Evolutionary conservation across 1,284 basidiomycete genomes (phyloP), one percentile per base, ranked within the genome.

Genomic region (Phylloboletellus chloephorus): DNA sequence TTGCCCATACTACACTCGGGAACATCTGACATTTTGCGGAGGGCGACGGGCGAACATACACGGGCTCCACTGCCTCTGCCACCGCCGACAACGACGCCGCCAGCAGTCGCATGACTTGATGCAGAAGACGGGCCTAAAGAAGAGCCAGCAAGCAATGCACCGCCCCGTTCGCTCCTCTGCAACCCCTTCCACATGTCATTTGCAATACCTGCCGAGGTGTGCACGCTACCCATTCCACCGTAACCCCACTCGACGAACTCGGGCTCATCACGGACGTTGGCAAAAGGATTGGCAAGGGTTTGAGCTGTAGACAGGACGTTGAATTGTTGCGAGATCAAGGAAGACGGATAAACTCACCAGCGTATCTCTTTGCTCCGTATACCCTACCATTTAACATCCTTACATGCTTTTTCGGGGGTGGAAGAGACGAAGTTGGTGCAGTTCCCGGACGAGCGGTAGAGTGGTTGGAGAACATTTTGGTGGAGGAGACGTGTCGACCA

Each of bases 191-290:
- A 65, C 44, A 66, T 51, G 16, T 58, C 52, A n/a, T 39, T 50
- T 9, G 53, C 50, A 49, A 53, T 53, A 33, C 58, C 53, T 31
- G 50, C 57, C 33, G 54, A 52, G 13, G 57, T 62, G 21, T 61
- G 62, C 4, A 86, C 81, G 39, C 74, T 78, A 20, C 86, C 86
- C 85, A 88, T 88, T 3, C 86, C 86, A 35, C 86, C 86, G 47
- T 85, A 85, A 1, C 86, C 85, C 86, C 86, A 89, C 58, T 88
- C 86, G 19, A 88, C 84, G 51, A 89, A 89, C 58, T 82, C 79
- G 29, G 80, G 79, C 24, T 88, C 68, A 31, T 79, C 74, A 5
- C 67, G 67, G 10, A 67, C 70, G 39, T 67, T 73, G 2, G 68
- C 74, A 44, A 79, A 79, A 0, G 67, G 75, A 50, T 78, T 74